phyloP scores from a whole-genome alignment of 371 early-diverging fungal genomes.

The Apophysomyces sp. region DNA sequence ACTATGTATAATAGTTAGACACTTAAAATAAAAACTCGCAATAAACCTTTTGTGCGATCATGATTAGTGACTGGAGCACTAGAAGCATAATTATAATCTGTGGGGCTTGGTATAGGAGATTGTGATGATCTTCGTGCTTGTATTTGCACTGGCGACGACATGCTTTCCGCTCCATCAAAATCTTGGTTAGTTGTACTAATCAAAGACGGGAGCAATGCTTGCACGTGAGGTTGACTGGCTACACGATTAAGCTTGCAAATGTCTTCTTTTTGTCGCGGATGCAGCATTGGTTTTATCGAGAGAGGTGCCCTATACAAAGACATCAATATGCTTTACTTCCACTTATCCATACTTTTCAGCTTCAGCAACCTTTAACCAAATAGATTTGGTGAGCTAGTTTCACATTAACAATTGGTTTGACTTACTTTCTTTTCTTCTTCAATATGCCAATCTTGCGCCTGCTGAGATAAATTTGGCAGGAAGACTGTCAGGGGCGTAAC shows the following conservation, averaged over 20 bases:
- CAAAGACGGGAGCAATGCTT: slow-evolving; percentile 23
- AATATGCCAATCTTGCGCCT: slow-evolving; percentile 4
- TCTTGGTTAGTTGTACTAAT: neutral
- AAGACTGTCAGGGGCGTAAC: slow-evolving; percentile 78
- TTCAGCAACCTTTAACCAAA: slow-evolving; percentile 1
- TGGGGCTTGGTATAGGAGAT: slow-evolving; percentile 29
- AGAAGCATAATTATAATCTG: slow-evolving; percentile 26
- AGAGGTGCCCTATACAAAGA: neutral
- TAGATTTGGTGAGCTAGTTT: neutral
- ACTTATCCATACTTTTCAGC: slow-evolving; percentile 8
- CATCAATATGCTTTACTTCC: neutral
- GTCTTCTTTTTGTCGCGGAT: slow-evolving; percentile 19
- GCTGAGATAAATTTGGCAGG: slow-evolving; percentile 43
- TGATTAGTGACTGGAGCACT: neutral
- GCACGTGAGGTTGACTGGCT: slow-evolving; percentile 42
- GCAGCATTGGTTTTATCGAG: slow-evolving; percentile 5
- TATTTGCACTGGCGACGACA: neutral
- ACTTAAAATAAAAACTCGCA: neutral
- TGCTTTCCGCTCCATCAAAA: slow-evolving; percentile 69
- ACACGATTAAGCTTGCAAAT: slow-evolving; percentile 33
- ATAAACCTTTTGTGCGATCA: neutral
- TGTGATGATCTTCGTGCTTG: neutral
- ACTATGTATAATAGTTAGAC: neutral
- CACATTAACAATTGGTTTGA: neutral
- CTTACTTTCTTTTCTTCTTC: slow-evolving; percentile 3